phyloP scores from a whole-genome alignment of 306 rosid species.

The Prunus mume region DNA sequence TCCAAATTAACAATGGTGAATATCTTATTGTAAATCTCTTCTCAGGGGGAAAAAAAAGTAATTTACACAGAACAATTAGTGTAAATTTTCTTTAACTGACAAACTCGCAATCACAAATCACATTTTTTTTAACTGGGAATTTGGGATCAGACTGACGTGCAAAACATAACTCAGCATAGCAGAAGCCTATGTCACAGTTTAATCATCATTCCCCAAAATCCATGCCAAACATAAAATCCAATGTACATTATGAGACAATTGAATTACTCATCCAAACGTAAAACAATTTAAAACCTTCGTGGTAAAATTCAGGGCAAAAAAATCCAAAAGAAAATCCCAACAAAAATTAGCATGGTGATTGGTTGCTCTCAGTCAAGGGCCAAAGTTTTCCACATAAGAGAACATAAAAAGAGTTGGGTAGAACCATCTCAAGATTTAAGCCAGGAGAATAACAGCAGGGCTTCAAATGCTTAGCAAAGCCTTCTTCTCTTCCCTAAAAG shows the following conservation, averaged over 20 bases:
- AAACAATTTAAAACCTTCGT: background rate
- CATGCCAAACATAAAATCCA: background rate
- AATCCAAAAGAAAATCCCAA: too few species aligned
- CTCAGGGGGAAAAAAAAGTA: too few species aligned
- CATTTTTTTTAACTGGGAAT: background rate
- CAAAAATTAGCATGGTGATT: background rate
- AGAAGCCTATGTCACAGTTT: slow-evolving; percentile 1
- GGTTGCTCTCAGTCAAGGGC: slow-evolving; percentile 60
- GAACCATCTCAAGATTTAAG: slow-evolving; percentile 18
- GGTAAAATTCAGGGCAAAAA: too few species aligned
- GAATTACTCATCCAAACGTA: background rate
- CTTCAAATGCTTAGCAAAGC: slow-evolving; percentile 38
- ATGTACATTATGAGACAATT: background rate
- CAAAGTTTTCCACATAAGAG: slow-evolving; percentile 49
- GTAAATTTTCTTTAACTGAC: too few species aligned
- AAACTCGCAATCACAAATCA: background rate
- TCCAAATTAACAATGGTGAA: too few species aligned
- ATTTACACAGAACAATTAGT: too few species aligned
- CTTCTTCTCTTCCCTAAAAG: slow-evolving; percentile 41
- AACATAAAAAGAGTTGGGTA: slow-evolving; percentile 12
- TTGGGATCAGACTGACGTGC: slow-evolving; percentile 21
- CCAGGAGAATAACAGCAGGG: background rate
- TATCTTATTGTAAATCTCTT: too few species aligned
- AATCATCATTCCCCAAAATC: slow-evolving; percentile 1
- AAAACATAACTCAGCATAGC: background rate